Percentiles rank a stretch among this genome's conserved stretches.
Conservation (phyloP, 257 asterid genomes). For the Echium plantagineum region DNA sequence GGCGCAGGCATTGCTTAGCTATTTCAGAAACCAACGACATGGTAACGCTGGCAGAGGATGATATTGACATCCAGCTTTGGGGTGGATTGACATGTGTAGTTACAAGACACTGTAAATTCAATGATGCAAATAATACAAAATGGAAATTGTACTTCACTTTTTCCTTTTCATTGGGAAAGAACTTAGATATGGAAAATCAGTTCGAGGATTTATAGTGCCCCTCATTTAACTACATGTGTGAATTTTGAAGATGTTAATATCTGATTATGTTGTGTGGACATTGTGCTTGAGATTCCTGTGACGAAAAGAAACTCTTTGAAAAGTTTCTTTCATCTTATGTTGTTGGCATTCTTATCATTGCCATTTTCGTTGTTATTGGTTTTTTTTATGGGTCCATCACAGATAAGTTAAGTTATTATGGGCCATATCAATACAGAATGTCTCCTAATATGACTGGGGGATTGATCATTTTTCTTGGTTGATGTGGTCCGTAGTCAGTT, state of each 20-base stretch:
- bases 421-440: too few relatives aligned
- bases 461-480: too few relatives aligned
- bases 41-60: conserved; percentile 26
- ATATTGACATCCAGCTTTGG: conserved; percentile 12
- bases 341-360: too few relatives aligned
- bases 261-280: too few relatives aligned
- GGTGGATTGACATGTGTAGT: conserved; percentile 7
- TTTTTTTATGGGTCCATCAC: too few relatives aligned
- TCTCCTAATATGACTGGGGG: too few relatives aligned
- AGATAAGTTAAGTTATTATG: too few relatives aligned
- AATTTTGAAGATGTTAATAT: background rate
- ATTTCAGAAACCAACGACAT: conserved; percentile 32
- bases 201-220: background rate
- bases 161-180: background rate
- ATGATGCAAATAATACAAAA: conserved; percentile 7
- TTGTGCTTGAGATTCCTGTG: background rate
- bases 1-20: conserved; percentile 32
- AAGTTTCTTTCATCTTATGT: too few relatives aligned
- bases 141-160: background rate
- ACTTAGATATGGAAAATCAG: background rate
- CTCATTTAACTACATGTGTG: background rate
- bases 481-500: too few relatives aligned
- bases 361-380: too few relatives aligned
- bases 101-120: conserved; percentile 12
- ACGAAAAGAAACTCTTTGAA: too few relatives aligned